Conservation (phyloP, 139 green algal species). For the Chlorella sp. region DNA sequence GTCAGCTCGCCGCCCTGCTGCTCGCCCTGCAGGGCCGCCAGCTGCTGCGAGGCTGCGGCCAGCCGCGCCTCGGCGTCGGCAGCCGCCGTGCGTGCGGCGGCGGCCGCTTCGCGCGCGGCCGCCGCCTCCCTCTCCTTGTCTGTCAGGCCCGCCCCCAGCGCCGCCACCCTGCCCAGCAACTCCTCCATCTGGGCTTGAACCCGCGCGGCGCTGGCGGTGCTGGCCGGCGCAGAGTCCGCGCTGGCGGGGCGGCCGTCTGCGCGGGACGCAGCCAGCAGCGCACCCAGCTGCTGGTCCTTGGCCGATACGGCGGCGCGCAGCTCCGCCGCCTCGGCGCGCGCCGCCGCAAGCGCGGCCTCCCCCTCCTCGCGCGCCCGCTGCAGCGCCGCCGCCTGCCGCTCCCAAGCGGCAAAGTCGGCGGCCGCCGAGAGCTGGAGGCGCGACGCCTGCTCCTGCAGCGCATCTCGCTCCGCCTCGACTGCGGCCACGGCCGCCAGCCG, state of each 20-base stretch:
- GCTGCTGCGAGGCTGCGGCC: neutral
- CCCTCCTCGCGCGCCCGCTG: neutral
- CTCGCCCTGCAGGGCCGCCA: neutral
- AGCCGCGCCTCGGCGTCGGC: constrained; percentile 3
- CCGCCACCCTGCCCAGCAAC: neutral
- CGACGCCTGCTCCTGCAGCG: neutral
- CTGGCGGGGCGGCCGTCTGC: neutral
- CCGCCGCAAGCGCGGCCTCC: neutral
- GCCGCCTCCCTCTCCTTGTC: too few species aligned
- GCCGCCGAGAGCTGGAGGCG: neutral
- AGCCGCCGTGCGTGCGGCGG: neutral
- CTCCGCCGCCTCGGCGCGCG: constrained; percentile 2
- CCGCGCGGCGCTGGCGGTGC: neutral
- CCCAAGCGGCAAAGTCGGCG: constrained; percentile 4
- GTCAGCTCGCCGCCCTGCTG: neutral
- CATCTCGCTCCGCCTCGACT: neutral
- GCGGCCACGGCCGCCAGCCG: neutral
- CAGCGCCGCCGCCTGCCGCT: constrained; percentile 9
- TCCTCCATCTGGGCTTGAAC: constrained; percentile 3
- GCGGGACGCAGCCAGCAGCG: neutral
- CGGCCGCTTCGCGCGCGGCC: neutral
- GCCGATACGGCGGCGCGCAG: constrained; percentile 14
- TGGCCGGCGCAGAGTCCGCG: neutral
- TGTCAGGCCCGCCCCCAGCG: neutral
- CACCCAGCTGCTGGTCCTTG: constrained; percentile 29